Conservation (phyloP, 345 rosid species). For the Hibiscus tridactylites region DNA sequence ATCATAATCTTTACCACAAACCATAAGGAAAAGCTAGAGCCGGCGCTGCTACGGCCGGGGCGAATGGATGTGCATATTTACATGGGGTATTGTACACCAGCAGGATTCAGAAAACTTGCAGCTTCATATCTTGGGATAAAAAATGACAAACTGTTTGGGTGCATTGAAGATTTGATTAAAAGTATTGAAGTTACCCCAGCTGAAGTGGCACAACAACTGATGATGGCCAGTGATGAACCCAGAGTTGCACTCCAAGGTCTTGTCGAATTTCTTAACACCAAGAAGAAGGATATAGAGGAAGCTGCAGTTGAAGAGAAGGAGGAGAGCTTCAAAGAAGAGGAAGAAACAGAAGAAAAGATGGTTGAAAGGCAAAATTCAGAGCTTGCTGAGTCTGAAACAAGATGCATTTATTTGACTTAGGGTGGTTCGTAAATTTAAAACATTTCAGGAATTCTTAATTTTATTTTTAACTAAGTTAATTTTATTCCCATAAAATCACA, state of each 20-base stretch:
- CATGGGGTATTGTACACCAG: conserved; percentile 14
- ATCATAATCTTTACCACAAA: conserved; percentile 16
- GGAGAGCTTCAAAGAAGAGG: background rate
- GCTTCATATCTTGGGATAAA: background rate
- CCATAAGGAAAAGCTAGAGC: background rate
- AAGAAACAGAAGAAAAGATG: background rate
- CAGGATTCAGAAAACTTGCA: conserved; percentile 2
- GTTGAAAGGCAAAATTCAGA: background rate
- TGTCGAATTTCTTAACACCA: conserved; percentile 20
- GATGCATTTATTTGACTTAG: conserved; percentile 5
- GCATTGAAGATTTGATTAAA: background rate
- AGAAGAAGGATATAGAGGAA: conserved; percentile 19
- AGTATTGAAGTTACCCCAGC: background rate
- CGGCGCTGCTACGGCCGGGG: conserved; percentile 2
- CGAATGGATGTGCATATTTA: conserved; percentile 14
- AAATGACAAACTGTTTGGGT: background rate
- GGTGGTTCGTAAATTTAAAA: too few relatives aligned
- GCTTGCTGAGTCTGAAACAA: background rate
- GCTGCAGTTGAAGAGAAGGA: background rate
- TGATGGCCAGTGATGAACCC: conserved; percentile 2
- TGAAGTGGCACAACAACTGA: conserved; percentile 25
- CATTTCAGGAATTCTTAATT: too few relatives aligned
- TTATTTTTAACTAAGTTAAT: too few relatives aligned
- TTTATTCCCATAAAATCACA: too few relatives aligned
- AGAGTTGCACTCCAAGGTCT: conserved; percentile 14